phyloP scores from a whole-genome alignment of 2,329 filamentous ascomycete species.

The Diaporthe nobilis region DNA sequence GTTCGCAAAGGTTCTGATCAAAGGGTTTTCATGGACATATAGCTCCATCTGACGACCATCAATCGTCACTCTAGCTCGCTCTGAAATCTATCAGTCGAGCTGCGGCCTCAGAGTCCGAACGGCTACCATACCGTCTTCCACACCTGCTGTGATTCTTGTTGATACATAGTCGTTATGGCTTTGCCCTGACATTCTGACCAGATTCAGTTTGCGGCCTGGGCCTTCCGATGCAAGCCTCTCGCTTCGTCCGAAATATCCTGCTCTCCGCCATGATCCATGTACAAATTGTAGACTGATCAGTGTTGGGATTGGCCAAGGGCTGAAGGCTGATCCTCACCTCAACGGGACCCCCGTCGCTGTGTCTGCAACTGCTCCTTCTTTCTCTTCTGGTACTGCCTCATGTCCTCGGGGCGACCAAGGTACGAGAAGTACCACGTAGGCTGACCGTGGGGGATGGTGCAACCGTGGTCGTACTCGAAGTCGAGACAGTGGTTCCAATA shows the following conservation, averaged over 20 bases:
- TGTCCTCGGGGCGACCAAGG: neutral
- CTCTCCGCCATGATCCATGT: neutral
- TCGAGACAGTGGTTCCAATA: neutral
- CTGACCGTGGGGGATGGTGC: neutral
- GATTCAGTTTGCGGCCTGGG: neutral
- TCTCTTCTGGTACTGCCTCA: neutral
- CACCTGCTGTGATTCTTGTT: constrained; percentile 34
- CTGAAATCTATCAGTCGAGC: constrained; percentile 69
- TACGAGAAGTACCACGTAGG: constrained; percentile 5
- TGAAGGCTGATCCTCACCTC: neutral
- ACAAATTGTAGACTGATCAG: neutral
- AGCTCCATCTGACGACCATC: constrained; percentile 59
- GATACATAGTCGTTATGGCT: neutral
- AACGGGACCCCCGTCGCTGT: neutral
- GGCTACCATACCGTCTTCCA: constrained; percentile 76
- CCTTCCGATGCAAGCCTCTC: neutral
- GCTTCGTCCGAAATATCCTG: neutral
- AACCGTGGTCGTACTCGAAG: neutral
- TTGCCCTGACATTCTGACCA: neutral
- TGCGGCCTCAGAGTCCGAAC: constrained; percentile 82
- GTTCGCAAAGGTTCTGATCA: constrained; percentile 45
- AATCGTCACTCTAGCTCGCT: constrained; percentile 67
- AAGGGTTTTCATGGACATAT: constrained; percentile 54
- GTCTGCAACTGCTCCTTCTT: neutral
- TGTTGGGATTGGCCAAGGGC: rapidly evolving